Conservation (phyloP, 352 stramenopile genomes). For the Pythium aphanidermatum region DNA sequence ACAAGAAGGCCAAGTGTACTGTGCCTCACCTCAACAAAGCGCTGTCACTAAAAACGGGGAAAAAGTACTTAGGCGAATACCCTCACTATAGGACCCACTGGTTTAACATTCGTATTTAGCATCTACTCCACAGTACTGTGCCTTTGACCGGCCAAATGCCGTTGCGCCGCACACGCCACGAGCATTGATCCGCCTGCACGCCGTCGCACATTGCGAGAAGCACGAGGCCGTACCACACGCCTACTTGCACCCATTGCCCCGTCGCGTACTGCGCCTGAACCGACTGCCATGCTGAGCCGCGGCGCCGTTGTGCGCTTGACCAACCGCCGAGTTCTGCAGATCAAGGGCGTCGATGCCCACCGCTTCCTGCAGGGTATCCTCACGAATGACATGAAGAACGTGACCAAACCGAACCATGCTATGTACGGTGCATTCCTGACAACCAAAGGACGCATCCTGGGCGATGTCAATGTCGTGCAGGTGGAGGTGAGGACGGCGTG, state of each 20-base stretch:
- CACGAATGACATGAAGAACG: conserved; percentile 77
- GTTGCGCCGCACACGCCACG: too few species aligned
- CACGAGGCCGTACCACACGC: too few species aligned
- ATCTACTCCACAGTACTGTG: too few species aligned
- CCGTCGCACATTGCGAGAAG: too few species aligned
- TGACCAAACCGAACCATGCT: conserved; percentile 43
- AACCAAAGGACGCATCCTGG: conserved; percentile 70
- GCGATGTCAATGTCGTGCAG: conserved; percentile 72
- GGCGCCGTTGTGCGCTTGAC: conserved; percentile 42
- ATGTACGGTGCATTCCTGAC: conserved; percentile 78
- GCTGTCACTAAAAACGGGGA: too few species aligned
- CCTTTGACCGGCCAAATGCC: too few species aligned
- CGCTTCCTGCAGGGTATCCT: conserved; percentile 79
- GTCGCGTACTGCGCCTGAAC: neutral
- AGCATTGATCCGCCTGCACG: too few species aligned
- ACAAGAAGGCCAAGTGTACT: conserved; percentile 4
- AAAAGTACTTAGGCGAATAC: too few species aligned
- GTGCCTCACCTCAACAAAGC: neutral
- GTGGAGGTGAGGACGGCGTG: conserved; percentile 26
- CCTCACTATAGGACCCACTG: too few species aligned
- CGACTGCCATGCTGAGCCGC: conserved; percentile 24
- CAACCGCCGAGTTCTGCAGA: conserved; percentile 54
- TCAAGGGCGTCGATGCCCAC: conserved; percentile 60
- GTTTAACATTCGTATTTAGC: too few species aligned
- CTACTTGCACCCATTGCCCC: too few species aligned